Conservation (phyloP, 2,329 filamentous ascomycete genomes). For the Diaporthe caulivora region DNA sequence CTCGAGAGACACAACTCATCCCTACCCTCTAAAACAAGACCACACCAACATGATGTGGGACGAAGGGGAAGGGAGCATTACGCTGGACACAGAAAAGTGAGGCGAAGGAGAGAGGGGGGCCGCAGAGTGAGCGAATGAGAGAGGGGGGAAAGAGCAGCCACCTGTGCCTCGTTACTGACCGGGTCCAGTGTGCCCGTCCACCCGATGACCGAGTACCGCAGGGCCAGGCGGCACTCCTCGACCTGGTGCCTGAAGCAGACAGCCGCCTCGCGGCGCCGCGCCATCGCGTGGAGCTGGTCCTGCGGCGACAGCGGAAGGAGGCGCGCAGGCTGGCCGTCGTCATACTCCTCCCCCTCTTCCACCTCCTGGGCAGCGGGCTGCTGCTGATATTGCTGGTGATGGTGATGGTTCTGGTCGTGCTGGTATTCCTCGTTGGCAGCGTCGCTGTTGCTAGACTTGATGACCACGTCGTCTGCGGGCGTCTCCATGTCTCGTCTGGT, state of each 20-base stretch:
- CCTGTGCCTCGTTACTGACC: background rate
- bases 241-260: constrained; percentile 22
- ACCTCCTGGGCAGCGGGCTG: too few relatives aligned
- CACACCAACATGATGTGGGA: background rate
- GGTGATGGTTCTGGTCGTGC: too few relatives aligned
- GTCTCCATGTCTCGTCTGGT: background rate
- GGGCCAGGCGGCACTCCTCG: constrained; percentile 31
- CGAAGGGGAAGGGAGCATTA: too few relatives aligned
- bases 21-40: background rate
- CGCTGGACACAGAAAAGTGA: too few relatives aligned
- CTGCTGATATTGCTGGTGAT: too few relatives aligned
- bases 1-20: background rate
- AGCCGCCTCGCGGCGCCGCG: constrained; percentile 19
- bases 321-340: background rate
- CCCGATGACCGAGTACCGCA: constrained; percentile 31
- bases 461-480: background rate
- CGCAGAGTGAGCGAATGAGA: background rate
- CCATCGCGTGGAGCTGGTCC: constrained; percentile 25
- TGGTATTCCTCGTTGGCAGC: background rate
- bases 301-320: background rate
- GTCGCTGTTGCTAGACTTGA: background rate
- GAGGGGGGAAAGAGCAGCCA: too few relatives aligned
- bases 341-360: background rate
- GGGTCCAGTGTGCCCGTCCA: constrained; percentile 33
- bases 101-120: background rate